Evolutionary conservation across 2,329 filamentous ascomycete genomes (phyloP).

Genomic region (Colletotrichum sp.): DNA sequence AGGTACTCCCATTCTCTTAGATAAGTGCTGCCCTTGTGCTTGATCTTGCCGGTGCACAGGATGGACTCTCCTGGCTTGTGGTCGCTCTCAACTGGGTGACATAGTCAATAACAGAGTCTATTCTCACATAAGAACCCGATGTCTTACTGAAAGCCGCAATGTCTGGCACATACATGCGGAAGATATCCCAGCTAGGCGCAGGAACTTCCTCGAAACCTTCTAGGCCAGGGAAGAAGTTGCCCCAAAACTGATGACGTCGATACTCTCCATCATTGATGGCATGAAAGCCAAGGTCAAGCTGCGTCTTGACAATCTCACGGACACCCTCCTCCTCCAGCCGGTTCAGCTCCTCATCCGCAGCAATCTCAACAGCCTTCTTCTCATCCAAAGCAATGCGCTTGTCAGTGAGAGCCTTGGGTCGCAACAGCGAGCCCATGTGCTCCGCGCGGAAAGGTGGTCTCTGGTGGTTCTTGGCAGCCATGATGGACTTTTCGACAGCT

Average conservation of each 20-base stretch:
- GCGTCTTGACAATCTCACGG: constrained; percentile 69
- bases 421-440: constrained; percentile 76
- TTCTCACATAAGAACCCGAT: background rate
- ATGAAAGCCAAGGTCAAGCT: constrained; percentile 70
- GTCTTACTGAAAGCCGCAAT: constrained; percentile 43
- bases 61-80: constrained; percentile 52
- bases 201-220: constrained; percentile 44
- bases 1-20: constrained; percentile 46
- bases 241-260: constrained; percentile 37
- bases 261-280: constrained; percentile 77
- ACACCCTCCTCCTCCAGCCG: constrained; percentile 71
- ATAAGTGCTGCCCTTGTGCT: constrained; percentile 48
- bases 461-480: constrained; percentile 16
- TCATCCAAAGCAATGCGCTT: constrained; percentile 34
- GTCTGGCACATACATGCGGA: constrained; percentile 42
- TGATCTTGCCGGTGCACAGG: constrained; percentile 51
- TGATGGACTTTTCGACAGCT: background rate
- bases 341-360: constrained; percentile 57
- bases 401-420: constrained; percentile 55
- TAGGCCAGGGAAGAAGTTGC: constrained; percentile 39
- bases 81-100: constrained; percentile 40
- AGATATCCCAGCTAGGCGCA: constrained; percentile 35
- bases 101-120: background rate
- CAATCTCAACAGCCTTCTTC: constrained; percentile 26
- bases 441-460: constrained; percentile 72